Conservation (phyloP, 805 yeast species). For the Metschnikowia gelsemii region DNA sequence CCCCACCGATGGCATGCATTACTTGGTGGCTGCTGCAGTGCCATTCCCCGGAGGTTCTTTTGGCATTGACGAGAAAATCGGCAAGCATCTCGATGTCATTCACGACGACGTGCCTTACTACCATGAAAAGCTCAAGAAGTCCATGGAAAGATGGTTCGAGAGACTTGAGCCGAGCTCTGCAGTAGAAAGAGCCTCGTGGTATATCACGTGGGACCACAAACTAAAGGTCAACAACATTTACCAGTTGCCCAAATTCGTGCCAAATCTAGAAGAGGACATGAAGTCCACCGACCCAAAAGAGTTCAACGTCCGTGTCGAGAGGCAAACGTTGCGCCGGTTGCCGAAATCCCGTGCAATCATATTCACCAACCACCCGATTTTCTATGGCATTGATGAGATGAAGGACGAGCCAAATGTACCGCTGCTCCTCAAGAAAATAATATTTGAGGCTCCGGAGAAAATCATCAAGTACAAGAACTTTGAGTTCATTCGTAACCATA, state of each 20-base stretch:
- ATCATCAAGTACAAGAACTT: constrained; percentile 66
- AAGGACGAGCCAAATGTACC: constrained; percentile 80
- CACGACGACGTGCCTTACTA: constrained; percentile 72
- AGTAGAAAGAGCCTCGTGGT: constrained; percentile 76
- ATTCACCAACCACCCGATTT: constrained; percentile 76
- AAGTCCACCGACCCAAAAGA: constrained; percentile 46
- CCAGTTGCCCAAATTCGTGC: constrained; percentile 47
- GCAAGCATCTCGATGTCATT: constrained; percentile 60
- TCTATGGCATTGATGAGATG: constrained; percentile 73
- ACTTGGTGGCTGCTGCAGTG: constrained; percentile 70
- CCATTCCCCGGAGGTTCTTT: constrained; percentile 81
- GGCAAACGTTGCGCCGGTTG: constrained; percentile 67
- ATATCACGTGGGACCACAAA: constrained; percentile 71
- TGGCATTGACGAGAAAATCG: constrained; percentile 59
- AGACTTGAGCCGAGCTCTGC: constrained; percentile 59
- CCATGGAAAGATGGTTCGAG: constrained; percentile 74
- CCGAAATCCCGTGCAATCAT: constrained; percentile 66
- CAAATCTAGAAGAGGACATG: constrained; percentile 32
- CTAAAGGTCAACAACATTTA: constrained; percentile 56
- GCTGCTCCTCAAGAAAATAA: constrained; percentile 63
- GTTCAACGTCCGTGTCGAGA: constrained; percentile 67
- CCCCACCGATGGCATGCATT: constrained; percentile 50
- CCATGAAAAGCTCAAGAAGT: constrained; percentile 57
- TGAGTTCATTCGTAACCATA: constrained; percentile 56
- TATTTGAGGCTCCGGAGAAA: constrained; percentile 64